Evolutionary conservation across 441 rosid species (phyloP), one percentile per base, ranked within the genome.

Genomic region (Biscutella auriculata): DNA sequence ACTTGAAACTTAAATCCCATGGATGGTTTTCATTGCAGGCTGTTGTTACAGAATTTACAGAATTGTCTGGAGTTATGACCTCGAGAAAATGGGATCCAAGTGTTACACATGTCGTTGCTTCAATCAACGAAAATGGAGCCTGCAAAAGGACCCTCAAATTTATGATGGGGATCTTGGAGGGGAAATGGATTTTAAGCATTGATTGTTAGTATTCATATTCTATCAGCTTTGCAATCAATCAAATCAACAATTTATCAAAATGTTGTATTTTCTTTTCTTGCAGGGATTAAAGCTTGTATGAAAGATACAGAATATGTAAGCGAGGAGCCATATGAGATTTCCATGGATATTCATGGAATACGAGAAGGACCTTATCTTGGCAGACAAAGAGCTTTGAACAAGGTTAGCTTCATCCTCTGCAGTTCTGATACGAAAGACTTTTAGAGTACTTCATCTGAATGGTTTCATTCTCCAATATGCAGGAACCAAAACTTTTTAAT

Each of bases 141-240:
- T 83, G 96, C 80, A 83, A 68, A 80, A 83, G 98, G 68, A 93
- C 98, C 25, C 76, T 89, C 42, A 93, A 93, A 63, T 60, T 78
- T 49, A 70, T 93, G 71, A 85, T 77, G 91, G 97, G 82, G 27
- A 81, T 89, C 70, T 75, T 89, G 77, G 92, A 83, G 81, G 97
- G 98, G 49, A 93, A 82, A 73, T 93, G 98, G 98, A 80, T 89
- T 60, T 71, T 93, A 62, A 79, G 45, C 58, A 60, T 83, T 52
- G 82, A 87, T 32, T 93, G 98, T 87, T 4, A 81, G 97, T 78
- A 37, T 41, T 50, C 14, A 39, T 55, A 27, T 37, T 30, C 9
- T 10, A 40, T 54, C 46, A 58, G 25, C 14, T 10, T 53, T 28
- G 45, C 21, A 46, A 25, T 34, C 19, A 42, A 25, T n/a, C 23